phyloP scores from a whole-genome alignment of 805 yeast genomes.

The Kodamaea fukazawae region DNA sequence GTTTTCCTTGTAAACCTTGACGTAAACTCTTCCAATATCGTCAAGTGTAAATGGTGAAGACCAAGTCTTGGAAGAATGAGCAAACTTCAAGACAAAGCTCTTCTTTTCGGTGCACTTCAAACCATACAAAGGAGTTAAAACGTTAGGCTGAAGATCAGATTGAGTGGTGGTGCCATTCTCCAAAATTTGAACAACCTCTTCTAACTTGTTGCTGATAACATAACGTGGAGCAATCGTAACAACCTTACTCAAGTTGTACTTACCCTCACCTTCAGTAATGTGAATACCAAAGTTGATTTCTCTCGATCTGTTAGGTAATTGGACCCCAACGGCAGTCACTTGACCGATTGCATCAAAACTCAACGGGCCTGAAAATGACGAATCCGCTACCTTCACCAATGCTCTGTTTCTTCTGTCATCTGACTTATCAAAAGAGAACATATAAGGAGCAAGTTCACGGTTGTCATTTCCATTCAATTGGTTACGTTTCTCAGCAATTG shows the following conservation, averaged over 20 bases:
- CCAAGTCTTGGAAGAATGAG: slow-evolving; percentile 63
- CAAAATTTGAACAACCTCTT: slow-evolving; percentile 54
- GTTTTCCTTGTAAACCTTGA: slow-evolving; percentile 65
- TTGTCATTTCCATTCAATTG: slow-evolving; percentile 35
- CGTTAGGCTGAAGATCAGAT: slow-evolving; percentile 45
- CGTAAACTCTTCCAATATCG: slow-evolving; percentile 77
- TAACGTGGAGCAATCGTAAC: slow-evolving; percentile 82
- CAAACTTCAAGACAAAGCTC: slow-evolving; percentile 58
- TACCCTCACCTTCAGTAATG: slow-evolving; percentile 81
- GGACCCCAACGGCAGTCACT: slow-evolving; percentile 50
- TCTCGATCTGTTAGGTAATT: slow-evolving; percentile 45
- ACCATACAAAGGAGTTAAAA: slow-evolving; percentile 58
- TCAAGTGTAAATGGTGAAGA: slow-evolving; percentile 84
- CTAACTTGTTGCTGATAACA: slow-evolving; percentile 61
- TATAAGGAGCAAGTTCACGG: slow-evolving; percentile 49
- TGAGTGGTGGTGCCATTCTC: slow-evolving; percentile 65
- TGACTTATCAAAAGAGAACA: slow-evolving; percentile 78
- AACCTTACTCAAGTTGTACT: slow-evolving; percentile 71
- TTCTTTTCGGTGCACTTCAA: slow-evolving; percentile 56
- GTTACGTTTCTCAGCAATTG: slow-evolving; percentile 58
- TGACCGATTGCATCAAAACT: slow-evolving; percentile 93
- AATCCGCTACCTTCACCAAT: slow-evolving; percentile 59
- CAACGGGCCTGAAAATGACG: slow-evolving; percentile 68
- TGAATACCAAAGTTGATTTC: slow-evolving; percentile 77
- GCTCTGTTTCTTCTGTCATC: slow-evolving; percentile 65